Percentiles rank a stretch among this genome's conserved stretches.
These are phyloP conservation scores for Berkeleyomyces basicola DNA, from an alignment of 2,329 filamentous ascomycete species.

Conservation along the genomic window DNA sequence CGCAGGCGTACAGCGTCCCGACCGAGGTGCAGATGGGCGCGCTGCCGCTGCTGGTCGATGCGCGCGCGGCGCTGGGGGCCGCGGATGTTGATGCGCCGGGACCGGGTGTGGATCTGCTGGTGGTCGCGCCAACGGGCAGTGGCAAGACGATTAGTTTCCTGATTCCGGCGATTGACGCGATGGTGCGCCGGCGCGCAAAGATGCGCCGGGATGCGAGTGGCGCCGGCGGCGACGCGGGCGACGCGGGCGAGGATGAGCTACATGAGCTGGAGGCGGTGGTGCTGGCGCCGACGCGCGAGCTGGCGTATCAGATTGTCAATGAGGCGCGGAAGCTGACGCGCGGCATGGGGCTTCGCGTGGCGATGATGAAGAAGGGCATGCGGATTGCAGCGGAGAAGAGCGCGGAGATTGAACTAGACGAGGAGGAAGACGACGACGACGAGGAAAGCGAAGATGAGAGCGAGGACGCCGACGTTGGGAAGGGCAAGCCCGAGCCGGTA, in stretches of 20 bases:
- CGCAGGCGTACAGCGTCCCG: slow-evolving; percentile 73
- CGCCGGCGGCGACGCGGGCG: slow-evolving; percentile 14
- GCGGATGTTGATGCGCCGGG: slow-evolving; percentile 17
- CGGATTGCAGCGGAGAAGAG: slow-evolving; percentile 36
- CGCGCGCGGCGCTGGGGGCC: slow-evolving; percentile 16
- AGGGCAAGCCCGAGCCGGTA: slow-evolving; percentile 13
- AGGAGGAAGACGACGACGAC: slow-evolving; percentile 24
- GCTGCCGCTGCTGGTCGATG: slow-evolving; percentile 58
- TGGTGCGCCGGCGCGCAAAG: slow-evolving; percentile 40
- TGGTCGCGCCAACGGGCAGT: slow-evolving; percentile 85
- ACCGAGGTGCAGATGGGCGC: slow-evolving; percentile 88
- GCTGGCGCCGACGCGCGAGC: slow-evolving; percentile 61
- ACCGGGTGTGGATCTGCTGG: slow-evolving; percentile 50
- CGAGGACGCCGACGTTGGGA: slow-evolving; percentile 23
- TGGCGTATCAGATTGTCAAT: slow-evolving; percentile 64
- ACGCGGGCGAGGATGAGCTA: slow-evolving; percentile 22
- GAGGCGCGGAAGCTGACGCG: slow-evolving; percentile 68
- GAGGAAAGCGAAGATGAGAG: slow-evolving; percentile 22
- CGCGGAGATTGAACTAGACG: slow-evolving; percentile 20
- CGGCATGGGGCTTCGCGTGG: slow-evolving; percentile 63
- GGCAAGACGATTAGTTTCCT: slow-evolving; percentile 92
- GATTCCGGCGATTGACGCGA: slow-evolving; percentile 67
- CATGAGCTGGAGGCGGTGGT: slow-evolving; percentile 50
- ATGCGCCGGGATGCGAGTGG: slow-evolving; percentile 25
- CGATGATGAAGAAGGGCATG: slow-evolving; percentile 77